Evolutionary conservation across 2,329 filamentous ascomycete genomes (phyloP), one percentile per base, ranked within the genome.

Genomic region (Ceratocystis variospora): DNA sequence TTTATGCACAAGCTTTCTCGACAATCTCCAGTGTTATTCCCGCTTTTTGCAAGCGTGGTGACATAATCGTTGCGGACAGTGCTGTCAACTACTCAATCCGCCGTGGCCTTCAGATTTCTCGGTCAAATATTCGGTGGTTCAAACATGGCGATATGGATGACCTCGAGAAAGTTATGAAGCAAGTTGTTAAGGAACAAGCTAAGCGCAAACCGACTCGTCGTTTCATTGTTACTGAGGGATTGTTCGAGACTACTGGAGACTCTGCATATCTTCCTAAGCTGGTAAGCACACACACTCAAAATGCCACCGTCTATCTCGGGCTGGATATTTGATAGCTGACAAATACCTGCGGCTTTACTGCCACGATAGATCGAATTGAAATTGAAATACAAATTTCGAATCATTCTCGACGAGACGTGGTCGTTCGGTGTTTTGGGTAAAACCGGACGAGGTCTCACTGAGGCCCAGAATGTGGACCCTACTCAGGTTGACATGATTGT

Each of bases 21-120:
- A 96, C 94, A 50, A 95, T 97, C 68, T 92, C 89, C n/a, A 93
- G 89, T 74, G 92, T 97, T 25, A 96, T 99, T 69, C 95, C 94
- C 0, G 88, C 92, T 1, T 99, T 99, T 74, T 96, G 89, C 74
- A 99, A 99, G 80, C 85, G 94, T 72, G 94, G 94, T 63, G 94
- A 99, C 75, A 89, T 97, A 73, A 97, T 99, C 71, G 90, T 99
- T 65, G 94, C 91, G 53, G 94, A 99, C 77, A 88, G 88, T 70
- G 90, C 90, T 45, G 88, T 94, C 74, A 97, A 96, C 75, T 97
- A 89, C 78, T 86, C 93, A 10, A 93, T 96, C 71, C 87, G 94
- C 65, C 96, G 96, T 76, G 95, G 94, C 45, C 83, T 99, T 6
- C 91, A 99, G 77, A 90, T 96, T 68, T 94, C 89, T 31, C 83